Percentiles rank a stretch among this genome's conserved stretches.
Evolutionary conservation across 352 stramenopile species (phyloP).

Genomic region (Pythium sukuiense): DNA sequence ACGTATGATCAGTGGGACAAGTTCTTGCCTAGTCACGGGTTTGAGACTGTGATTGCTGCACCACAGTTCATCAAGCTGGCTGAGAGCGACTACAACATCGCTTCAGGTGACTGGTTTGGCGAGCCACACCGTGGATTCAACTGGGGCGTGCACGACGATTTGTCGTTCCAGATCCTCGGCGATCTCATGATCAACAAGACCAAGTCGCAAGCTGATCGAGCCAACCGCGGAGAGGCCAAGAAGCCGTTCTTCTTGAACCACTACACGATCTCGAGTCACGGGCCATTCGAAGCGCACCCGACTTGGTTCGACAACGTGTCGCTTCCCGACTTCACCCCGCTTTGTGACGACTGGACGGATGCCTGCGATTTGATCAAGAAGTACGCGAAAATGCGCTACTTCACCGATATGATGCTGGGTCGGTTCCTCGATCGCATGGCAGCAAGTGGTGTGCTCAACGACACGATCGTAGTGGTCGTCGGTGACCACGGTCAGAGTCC

Average conservation of each 20-base stretch:
- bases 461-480: constrained; percentile 57
- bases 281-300: constrained; percentile 34
- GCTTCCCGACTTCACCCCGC: constrained; percentile 40
- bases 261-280: constrained; percentile 64
- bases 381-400: constrained; percentile 55
- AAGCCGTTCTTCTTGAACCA: constrained; percentile 52
- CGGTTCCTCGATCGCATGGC: constrained; percentile 57
- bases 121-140: constrained; percentile 16
- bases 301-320: constrained; percentile 35
- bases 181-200: constrained; percentile 56
- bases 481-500: constrained; percentile 51
- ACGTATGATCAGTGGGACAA: constrained; percentile 53
- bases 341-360: constrained; percentile 19
- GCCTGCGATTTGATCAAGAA: constrained; percentile 31
- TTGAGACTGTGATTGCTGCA: constrained; percentile 42
- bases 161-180: constrained; percentile 34
- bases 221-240: constrained; percentile 28
- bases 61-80: constrained; percentile 40
- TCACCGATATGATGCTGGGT: constrained; percentile 45
- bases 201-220: constrained; percentile 30
- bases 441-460: constrained; percentile 39
- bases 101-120: constrained; percentile 31
- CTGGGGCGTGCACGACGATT: constrained; percentile 53
- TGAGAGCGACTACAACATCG: constrained; percentile 35
- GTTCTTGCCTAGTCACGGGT: constrained; percentile 49